These are phyloP conservation scores for Amanita thiersii DNA, from an alignment of 768 basidiomycete species.

Conservation along the genomic window DNA sequence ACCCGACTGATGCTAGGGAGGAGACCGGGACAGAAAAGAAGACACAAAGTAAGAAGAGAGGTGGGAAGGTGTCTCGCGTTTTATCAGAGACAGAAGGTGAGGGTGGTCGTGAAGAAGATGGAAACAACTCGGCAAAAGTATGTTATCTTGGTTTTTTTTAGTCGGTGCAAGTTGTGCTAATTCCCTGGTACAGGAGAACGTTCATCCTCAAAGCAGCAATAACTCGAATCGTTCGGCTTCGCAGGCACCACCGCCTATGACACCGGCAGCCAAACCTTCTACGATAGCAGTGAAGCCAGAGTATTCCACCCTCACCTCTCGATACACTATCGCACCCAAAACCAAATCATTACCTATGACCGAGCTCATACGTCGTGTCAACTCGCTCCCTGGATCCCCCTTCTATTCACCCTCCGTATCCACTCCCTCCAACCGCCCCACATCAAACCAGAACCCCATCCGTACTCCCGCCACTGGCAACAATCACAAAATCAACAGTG, in stretches of 20 bases:
- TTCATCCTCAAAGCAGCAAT: neutral
- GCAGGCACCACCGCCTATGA: constrained; percentile 9
- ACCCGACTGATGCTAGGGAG: neutral
- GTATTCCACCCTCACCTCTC: constrained; percentile 15
- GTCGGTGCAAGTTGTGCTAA: neutral
- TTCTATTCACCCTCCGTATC: constrained; percentile 28
- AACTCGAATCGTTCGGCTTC: constrained; percentile 1
- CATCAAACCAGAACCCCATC: constrained; percentile 12
- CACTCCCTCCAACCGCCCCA: constrained; percentile 11
- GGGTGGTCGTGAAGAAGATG: constrained; percentile 11
- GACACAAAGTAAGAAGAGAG: constrained; percentile 1
- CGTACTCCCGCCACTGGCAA: constrained; percentile 1
- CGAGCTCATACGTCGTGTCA: constrained; percentile 67
- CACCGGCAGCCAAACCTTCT: constrained; percentile 14
- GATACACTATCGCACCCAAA: constrained; percentile 41
- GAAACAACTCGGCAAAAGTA: constrained; percentile 7
- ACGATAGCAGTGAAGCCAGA: constrained; percentile 16
- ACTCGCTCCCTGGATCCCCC: constrained; percentile 58
- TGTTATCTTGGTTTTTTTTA: neutral
- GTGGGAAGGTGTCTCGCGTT: constrained; percentile 1
- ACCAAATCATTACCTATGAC: constrained; percentile 56
- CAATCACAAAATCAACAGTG: neutral
- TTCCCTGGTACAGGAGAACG: constrained; percentile 2
- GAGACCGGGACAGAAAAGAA: constrained; percentile 2
- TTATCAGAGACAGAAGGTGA: constrained; percentile 8